phyloP scores from a whole-genome alignment of 768 basidiomycete genomes.

The Mycena leptocephala region DNA sequence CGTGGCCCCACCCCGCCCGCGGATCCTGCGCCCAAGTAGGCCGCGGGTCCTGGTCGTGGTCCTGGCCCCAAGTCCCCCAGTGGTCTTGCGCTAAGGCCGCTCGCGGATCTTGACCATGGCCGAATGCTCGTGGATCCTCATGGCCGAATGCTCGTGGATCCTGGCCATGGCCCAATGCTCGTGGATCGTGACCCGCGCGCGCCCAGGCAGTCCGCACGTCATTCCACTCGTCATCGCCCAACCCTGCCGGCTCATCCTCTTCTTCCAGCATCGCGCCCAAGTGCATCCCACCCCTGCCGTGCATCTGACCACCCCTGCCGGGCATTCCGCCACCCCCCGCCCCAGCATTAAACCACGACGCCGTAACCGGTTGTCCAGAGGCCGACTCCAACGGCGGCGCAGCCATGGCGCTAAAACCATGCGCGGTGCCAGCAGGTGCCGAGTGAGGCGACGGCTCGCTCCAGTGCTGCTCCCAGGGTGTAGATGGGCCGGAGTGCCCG shows the following conservation, averaged over 20 bases:
- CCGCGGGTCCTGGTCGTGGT: neutral
- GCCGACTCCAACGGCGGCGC: constrained; percentile 19
- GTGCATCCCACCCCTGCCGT: neutral
- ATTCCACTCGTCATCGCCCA: neutral
- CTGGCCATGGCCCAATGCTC: neutral
- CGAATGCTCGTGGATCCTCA: too few relatives aligned
- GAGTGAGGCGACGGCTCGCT: neutral
- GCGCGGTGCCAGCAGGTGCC: neutral
- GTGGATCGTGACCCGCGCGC: too few relatives aligned
- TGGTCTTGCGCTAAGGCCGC: too few relatives aligned
- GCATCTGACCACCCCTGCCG: too few relatives aligned
- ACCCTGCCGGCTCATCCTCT: neutral
- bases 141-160: neutral
- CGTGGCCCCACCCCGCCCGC: neutral
- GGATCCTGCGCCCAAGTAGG: neutral
- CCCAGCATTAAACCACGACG: constrained; percentile 14
- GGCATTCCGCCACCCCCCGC: neutral
- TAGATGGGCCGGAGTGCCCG: neutral
- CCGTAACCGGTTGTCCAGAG: constrained; percentile 20
- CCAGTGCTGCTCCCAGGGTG: constrained; percentile 19
- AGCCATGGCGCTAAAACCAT: constrained; percentile 26
- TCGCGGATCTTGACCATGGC: too few relatives aligned
- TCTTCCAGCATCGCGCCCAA: neutral
- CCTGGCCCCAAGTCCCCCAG: neutral
- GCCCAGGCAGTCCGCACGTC: neutral